phyloP scores from a whole-genome alignment of 2,329 filamentous ascomycete species.

The Beauveria brongniartii region DNA sequence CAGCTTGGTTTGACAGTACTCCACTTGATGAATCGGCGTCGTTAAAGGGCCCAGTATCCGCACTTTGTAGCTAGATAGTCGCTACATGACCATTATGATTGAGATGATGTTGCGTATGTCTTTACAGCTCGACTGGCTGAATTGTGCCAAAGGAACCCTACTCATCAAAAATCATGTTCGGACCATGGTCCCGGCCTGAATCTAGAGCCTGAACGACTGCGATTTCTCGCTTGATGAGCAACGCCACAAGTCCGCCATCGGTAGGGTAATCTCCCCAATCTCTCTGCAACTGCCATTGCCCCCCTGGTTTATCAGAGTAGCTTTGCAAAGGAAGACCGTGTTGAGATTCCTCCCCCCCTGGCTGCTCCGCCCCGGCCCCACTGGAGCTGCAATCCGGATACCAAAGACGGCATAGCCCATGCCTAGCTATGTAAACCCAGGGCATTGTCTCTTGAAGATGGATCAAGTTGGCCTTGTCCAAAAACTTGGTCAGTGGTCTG shows the following conservation, averaged over 20 bases:
- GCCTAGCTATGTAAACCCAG: not conserved
- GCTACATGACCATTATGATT: too few relatives aligned
- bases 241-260: too few relatives aligned
- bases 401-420: not conserved
- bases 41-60: too few relatives aligned
- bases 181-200: not conserved
- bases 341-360: not conserved
- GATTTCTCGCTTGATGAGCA: not conserved
- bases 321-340: too few relatives aligned
- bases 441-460: not conserved
- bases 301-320: not conserved
- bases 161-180: not conserved
- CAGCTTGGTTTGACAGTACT: too few relatives aligned
- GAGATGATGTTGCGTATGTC: too few relatives aligned
- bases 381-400: not conserved
- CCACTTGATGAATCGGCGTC: too few relatives aligned
- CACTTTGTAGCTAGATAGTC: too few relatives aligned
- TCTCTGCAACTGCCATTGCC: not conserved
- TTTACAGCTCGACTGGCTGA: too few relatives aligned
- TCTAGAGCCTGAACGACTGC: not conserved
- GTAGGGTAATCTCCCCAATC: not conserved
- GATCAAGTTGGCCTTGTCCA: not conserved
- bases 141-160: too few relatives aligned
- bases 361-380: not conserved
- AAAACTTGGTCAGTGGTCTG: not conserved